Conservation (phyloP, 2,329 filamentous ascomycete species). For the Gnomoniopsis sp. region DNA sequence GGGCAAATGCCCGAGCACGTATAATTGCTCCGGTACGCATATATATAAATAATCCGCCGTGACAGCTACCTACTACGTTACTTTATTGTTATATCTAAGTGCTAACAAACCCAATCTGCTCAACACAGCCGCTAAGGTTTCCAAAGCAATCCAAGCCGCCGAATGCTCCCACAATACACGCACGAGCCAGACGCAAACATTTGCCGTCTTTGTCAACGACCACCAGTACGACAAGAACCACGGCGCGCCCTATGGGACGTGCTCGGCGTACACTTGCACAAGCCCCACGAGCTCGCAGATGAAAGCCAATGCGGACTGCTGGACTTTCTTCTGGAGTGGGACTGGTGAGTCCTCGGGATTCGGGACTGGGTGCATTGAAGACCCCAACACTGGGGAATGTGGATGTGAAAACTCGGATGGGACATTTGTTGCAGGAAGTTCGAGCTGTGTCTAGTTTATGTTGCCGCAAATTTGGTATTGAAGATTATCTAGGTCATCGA, state of each 20-base stretch:
- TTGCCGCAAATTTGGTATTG: no score
- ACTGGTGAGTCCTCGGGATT: conserved; percentile 27
- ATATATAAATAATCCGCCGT: no score
- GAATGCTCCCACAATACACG: conserved; percentile 37
- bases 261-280: conserved; percentile 37
- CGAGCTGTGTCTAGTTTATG: conserved; percentile 24
- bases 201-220: conserved; percentile 36
- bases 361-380: conserved; percentile 36
- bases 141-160: conserved; percentile 34
- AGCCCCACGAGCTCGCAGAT: conserved; percentile 29
- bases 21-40: conserved; percentile 22
- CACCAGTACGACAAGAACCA: conserved; percentile 40
- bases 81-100: no score
- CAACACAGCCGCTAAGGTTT: conserved; percentile 28
- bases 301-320: conserved; percentile 31
- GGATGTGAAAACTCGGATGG: conserved; percentile 40
- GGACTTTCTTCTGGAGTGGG: conserved; percentile 38
- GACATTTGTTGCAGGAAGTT: conserved; percentile 30
- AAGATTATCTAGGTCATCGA: no score
- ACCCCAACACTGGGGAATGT: conserved; percentile 34
- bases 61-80: no score
- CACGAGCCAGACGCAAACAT: conserved; percentile 29
- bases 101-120: no score
- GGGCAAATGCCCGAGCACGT: conserved; percentile 27
- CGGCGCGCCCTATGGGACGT: conserved; percentile 46